Evolutionary conservation across 345 rosid species (phyloP).

Genomic region (Rhodomyrtus tomentosa): DNA sequence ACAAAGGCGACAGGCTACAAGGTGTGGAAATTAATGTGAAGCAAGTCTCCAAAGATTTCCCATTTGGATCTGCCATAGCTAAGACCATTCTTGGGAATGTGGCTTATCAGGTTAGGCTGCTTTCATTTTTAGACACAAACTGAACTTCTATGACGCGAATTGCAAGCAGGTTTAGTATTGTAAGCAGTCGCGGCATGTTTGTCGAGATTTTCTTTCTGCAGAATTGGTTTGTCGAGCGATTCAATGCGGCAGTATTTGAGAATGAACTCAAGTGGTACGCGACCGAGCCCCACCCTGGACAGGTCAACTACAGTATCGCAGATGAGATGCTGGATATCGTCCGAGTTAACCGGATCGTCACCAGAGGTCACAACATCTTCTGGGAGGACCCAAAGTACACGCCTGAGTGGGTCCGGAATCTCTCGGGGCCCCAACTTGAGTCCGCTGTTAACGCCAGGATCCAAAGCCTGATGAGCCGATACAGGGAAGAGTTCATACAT

Average conservation of each 20-base stretch:
- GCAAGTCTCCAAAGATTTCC: slow-evolving; percentile 72
- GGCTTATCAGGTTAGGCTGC: slow-evolving; percentile 45
- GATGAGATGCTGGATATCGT: slow-evolving; percentile 59
- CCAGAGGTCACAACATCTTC: slow-evolving; percentile 86
- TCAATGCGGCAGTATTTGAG: slow-evolving; percentile 79
- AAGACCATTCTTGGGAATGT: slow-evolving; percentile 54
- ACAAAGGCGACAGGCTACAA: slow-evolving; percentile 37
- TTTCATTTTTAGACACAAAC: neutral
- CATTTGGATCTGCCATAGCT: slow-evolving; percentile 75
- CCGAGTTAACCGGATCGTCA: slow-evolving; percentile 37
- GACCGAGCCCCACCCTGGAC: slow-evolving; percentile 65
- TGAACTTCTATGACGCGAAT: neutral
- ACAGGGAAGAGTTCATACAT: slow-evolving; percentile 63
- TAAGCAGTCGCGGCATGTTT: neutral
- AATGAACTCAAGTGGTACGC: slow-evolving; percentile 91
- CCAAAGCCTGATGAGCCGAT: slow-evolving; percentile 61
- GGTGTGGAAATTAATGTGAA: slow-evolving; percentile 36
- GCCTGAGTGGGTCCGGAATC: slow-evolving; percentile 52
- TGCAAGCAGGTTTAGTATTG: neutral
- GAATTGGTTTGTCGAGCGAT: slow-evolving; percentile 77
- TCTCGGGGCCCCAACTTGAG: slow-evolving; percentile 26
- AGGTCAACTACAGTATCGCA: slow-evolving; percentile 43
- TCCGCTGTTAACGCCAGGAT: slow-evolving; percentile 48
- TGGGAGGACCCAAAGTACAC: slow-evolving; percentile 83
- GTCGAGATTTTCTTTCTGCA: slow-evolving; percentile 2